These are phyloP conservation scores for Suillus occidentalis DNA, from an alignment of 768 basidiomycete species.

Conservation along the genomic window DNA sequence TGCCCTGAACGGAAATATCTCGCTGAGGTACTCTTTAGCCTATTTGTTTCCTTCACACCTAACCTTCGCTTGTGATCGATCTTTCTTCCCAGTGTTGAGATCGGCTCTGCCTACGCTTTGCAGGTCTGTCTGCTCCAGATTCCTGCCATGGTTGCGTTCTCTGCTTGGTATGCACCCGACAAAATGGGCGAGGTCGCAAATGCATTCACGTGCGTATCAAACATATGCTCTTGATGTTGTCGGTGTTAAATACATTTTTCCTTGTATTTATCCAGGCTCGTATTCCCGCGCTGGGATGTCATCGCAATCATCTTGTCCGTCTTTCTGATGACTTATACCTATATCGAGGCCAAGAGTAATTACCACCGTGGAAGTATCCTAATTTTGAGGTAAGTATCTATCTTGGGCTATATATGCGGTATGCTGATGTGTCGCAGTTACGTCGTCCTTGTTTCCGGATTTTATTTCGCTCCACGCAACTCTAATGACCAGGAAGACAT, in stretches of 20 bases:
- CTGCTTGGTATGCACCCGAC: constrained; percentile 88
- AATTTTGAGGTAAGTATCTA: constrained; percentile 69
- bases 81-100: constrained; percentile 81
- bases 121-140: constrained; percentile 98
- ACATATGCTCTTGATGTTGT: not conserved
- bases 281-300: constrained; percentile 99
- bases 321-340: constrained; percentile 97
- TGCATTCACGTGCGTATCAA: constrained; percentile 83
- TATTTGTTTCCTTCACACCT: not conserved
- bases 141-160: constrained; percentile 98
- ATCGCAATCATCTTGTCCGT: constrained; percentile 93
- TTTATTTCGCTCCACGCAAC: constrained; percentile 78
- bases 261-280: constrained; percentile 55
- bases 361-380: constrained; percentile 97
- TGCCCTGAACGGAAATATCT: constrained; percentile 94
- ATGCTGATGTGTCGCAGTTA: constrained; percentile 56
- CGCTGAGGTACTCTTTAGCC: constrained; percentile 68
- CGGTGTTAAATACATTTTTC: constrained; percentile 1
- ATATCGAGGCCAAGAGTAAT: constrained; percentile 98
- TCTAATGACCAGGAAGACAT: constrained; percentile 23
- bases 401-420: not conserved
- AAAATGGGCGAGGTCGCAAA: constrained; percentile 84
- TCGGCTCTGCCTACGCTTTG: constrained; percentile 97
- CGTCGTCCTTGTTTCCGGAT: constrained; percentile 86
- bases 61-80: constrained; percentile 10